Evolutionary conservation across 345 rosid species (phyloP).

Genomic region (Geranium brycei): DNA sequence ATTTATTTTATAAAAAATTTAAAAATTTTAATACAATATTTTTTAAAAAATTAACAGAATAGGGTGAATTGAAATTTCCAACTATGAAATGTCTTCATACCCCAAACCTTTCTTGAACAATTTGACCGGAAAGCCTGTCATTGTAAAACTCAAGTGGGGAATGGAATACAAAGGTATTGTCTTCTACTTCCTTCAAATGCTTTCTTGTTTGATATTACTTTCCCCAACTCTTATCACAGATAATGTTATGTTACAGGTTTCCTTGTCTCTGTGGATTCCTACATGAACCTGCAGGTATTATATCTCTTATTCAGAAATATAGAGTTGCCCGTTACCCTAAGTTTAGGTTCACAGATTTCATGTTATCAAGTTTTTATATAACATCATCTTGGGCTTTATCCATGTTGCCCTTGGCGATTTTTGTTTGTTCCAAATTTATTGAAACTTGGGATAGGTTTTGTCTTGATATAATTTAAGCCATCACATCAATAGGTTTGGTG

Average conservation of each 20-base stretch:
- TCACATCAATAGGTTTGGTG: background rate
- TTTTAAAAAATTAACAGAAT: no score
- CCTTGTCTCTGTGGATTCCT: conserved; percentile 88
- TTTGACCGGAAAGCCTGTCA: conserved; percentile 71
- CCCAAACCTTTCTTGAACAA: conserved; percentile 89
- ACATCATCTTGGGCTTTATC: no score
- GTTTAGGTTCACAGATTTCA: background rate
- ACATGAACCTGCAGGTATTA: conserved; percentile 88
- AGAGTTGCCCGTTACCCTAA: no score
- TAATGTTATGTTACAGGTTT: conserved; percentile 35
- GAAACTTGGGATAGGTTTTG: background rate
- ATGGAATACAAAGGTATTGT: conserved; percentile 74
- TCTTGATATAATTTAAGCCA: background rate
- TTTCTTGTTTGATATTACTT: background rate
- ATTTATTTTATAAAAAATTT: no score
- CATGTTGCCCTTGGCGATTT: background rate
- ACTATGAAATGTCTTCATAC: no score
- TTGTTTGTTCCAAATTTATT: background rate
- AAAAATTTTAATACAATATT: no score
- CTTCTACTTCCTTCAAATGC: background rate
- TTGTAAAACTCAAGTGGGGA: conserved; percentile 87
- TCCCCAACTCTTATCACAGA: background rate
- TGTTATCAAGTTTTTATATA: no score
- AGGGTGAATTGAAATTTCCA: no score
- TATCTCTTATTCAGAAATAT: background rate